A percentile compares a stretch with the other conserved stretches of the same genome.
These are phyloP conservation scores for Favolaschia claudopus DNA, from an alignment of 768 basidiomycete genomes.

Conservation along the genomic window DNA sequence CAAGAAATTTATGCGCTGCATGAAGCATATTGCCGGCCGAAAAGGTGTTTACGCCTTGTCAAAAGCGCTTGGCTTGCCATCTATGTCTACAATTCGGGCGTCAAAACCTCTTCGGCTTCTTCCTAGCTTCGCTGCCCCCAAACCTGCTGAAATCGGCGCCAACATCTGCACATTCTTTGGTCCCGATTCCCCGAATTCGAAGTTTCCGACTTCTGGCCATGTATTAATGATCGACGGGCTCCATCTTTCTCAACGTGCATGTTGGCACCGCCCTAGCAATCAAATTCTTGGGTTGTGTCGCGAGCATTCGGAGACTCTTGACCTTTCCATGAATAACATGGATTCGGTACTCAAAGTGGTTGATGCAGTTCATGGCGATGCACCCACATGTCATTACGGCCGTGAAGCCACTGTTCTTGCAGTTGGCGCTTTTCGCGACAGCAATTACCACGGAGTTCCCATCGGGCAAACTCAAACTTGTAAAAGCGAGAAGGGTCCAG, in stretches of 20 bases:
- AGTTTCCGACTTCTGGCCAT: no score
- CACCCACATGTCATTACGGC: slow-evolving; percentile 4
- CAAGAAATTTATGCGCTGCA: no score
- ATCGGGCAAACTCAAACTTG: slow-evolving; percentile 23
- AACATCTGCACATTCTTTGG: no score
- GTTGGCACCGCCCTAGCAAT: not conserved
- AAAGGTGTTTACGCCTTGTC: not conserved
- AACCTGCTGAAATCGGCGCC: no score
- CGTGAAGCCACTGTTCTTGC: slow-evolving; percentile 4
- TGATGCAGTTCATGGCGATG: not conserved
- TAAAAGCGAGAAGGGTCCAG: slow-evolving; percentile 16
- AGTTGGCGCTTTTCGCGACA: not conserved
- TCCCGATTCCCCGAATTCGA: no score
- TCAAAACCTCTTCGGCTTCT: no score
- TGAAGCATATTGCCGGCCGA: not conserved
- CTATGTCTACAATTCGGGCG: not conserved
- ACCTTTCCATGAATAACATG: not conserved
- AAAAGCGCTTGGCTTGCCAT: not conserved
- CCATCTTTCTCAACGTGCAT: not conserved
- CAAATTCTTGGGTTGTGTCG: not conserved
- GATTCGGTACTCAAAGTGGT: not conserved
- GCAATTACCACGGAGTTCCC: slow-evolving; percentile 13
- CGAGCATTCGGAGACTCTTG: not conserved
- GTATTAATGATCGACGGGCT: not conserved
- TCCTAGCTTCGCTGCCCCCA: no score